Conservation (phyloP, 2,329 filamentous ascomycete genomes). For the Grosmannia penicillata region DNA sequence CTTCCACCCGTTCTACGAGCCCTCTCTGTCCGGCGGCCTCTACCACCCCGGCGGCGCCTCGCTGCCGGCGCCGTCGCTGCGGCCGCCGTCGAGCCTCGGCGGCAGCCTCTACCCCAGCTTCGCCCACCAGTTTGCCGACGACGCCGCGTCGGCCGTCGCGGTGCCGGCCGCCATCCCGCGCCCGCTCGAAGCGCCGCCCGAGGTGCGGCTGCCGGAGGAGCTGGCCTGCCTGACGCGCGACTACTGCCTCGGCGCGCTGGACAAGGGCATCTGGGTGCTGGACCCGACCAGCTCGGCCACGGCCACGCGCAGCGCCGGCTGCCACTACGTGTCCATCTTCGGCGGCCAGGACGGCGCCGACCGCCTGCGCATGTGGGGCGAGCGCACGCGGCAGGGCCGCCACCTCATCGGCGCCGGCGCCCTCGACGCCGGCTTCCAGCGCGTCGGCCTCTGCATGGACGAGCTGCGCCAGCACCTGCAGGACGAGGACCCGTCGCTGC, state of each 20-base stretch:
- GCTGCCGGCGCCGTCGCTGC: too few species aligned
- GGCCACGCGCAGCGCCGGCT: too few species aligned
- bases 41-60: too few species aligned
- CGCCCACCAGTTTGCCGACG: too few species aligned
- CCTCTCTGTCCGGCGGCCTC: neutral
- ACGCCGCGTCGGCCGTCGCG: too few species aligned
- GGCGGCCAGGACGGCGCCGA: conserved; percentile 6
- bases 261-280: conserved; percentile 11
- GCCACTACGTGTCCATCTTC: neutral
- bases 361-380: conserved; percentile 12
- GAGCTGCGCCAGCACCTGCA: conserved; percentile 11
- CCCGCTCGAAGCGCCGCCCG: conserved; percentile 5
- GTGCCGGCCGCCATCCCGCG: neutral
- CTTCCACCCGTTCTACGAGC: too few species aligned
- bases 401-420: conserved; percentile 9
- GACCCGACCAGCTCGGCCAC: conserved; percentile 3
- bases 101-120: neutral
- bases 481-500: conserved; percentile 13
- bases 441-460: conserved; percentile 12
- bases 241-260: conserved; percentile 12
- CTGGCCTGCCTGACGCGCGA: conserved; percentile 10
- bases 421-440: conserved; percentile 9
- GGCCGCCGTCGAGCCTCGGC: too few species aligned
- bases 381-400: conserved; percentile 9
- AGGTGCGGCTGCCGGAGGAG: conserved; percentile 11